Percentiles rank a stretch among this genome's conserved stretches.
Evolutionary conservation across 176 grass and related monocot genomes (phyloP).

Genomic region (Lolium perenne): DNA sequence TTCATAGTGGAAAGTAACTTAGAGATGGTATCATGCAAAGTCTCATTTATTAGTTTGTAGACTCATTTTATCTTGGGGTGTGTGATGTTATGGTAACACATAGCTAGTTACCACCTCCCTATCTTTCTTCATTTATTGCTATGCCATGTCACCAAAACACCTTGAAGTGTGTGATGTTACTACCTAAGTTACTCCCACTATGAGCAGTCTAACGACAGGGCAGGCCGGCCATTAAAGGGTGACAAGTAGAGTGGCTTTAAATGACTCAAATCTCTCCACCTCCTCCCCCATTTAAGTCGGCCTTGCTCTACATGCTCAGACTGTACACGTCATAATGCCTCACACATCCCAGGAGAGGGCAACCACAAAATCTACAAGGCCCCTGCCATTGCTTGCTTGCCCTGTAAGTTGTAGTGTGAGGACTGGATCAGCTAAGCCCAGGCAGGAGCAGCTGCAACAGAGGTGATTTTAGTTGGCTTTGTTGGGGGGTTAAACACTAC

Average conservation of each 20-base stretch:
- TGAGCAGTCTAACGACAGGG: too few species aligned
- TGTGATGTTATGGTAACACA: too few species aligned
- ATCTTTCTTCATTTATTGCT: too few species aligned
- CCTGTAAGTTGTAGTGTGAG: neutral
- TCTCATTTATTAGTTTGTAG: too few species aligned
- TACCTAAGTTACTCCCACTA: too few species aligned
- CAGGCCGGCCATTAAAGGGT: constrained; percentile 77
- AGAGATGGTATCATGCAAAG: too few species aligned
- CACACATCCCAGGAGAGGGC: constrained; percentile 39
- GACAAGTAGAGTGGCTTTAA: constrained; percentile 88
- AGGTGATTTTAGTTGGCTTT: constrained; percentile 21
- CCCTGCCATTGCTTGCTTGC: constrained; percentile 37
- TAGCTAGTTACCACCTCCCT: too few species aligned
- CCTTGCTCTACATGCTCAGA: constrained; percentile 51
- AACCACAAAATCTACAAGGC: constrained; percentile 55
- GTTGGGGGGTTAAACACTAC: constrained; percentile 34
- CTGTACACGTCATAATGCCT: constrained; percentile 64
- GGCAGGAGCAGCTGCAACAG: constrained; percentile 29
- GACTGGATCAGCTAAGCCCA: constrained; percentile 29
- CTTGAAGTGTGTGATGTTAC: too few species aligned
- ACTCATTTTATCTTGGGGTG: too few species aligned
- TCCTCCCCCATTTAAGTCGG: constrained; percentile 66
- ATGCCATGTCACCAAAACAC: too few species aligned
- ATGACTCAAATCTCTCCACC: constrained; percentile 88
- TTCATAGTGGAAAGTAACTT: too few species aligned